Evolutionary conservation across 495 filamentous ascomycete species (phyloP).

Genomic region (Trichocladium antarcticum): DNA sequence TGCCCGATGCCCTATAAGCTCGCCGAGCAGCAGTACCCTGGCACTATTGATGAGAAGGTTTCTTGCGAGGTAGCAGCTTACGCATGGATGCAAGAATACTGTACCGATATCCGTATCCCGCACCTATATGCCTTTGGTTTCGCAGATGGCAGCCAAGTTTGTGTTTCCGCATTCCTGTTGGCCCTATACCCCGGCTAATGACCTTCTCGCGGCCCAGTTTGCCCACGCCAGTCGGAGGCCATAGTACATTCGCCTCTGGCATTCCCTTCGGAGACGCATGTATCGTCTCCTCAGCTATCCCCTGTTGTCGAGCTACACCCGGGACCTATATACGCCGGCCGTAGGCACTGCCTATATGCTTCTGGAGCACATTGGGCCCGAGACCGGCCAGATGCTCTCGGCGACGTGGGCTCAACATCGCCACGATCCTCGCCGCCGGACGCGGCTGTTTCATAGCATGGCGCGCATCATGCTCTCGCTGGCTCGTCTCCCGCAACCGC

Average conservation of each 20-base stretch:
- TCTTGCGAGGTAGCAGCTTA: slow-evolving; percentile 26
- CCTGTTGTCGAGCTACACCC: background rate
- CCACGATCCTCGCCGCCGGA: slow-evolving; percentile 12
- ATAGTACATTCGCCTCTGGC: background rate
- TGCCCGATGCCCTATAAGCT: slow-evolving; percentile 28
- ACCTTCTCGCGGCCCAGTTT: background rate
- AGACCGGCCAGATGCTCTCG: slow-evolving; percentile 29
- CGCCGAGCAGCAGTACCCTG: slow-evolving; percentile 24
- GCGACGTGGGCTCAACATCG: slow-evolving; percentile 19
- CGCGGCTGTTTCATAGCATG: slow-evolving; percentile 4
- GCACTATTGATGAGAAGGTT: slow-evolving; percentile 34
- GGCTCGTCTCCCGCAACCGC: background rate
- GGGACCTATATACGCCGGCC: background rate
- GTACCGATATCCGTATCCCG: slow-evolving; percentile 26
- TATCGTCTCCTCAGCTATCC: background rate
- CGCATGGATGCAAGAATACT: slow-evolving; percentile 30
- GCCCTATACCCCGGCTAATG: background rate
- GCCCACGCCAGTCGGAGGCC: background rate
- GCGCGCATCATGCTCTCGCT: background rate
- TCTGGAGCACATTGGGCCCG: slow-evolving; percentile 13
- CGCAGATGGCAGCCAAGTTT: background rate
- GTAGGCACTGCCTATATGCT: slow-evolving; percentile 16
- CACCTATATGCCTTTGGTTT: slow-evolving; percentile 28
- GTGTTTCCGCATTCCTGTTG: background rate
- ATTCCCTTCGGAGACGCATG: background rate